Evolutionary conservation across 2,329 filamentous ascomycete species (phyloP), one percentile per base, ranked within the genome.

Genomic region (Epichloe brachyelytri): DNA sequence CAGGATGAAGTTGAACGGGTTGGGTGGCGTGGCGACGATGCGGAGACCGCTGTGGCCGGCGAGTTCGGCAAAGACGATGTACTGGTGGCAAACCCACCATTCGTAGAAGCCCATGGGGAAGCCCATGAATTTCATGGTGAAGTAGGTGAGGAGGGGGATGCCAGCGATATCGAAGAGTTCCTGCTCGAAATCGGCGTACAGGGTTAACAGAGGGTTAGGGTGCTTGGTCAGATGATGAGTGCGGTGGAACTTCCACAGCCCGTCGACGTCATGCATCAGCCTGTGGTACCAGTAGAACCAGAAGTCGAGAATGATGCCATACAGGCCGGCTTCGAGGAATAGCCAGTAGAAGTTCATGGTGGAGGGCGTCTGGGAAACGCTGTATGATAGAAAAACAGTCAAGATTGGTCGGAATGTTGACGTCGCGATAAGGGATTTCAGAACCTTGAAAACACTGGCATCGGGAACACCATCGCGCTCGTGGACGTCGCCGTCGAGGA

Each of bases 261-360:
- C 20, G 8, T 43, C 7, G 3, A 53, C 51, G 12, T 53, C 48
- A 5, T 53, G 51, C 51, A 53, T 53, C 20, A 53, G 38, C n/a
- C 51, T 14, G 37, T 53, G 51, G n/a, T 53, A 53, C 51, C 51
- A 53, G 43, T 53, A 53, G 51, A 53, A 53, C 33, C 48, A 53
- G 22, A 53, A 53, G 33, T 53, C 51, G 4, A 53, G 51, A 11
- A 53, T 43, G 33, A 53, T 44, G 0, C 26, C 47, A 12, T 53
- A 53, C 20, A 33, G 19, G 12, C 51, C 51, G 8, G 33, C 43
- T n/a, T 53, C 48, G 4, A 52, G 22, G 36, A 46, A 19, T 2
- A 52, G 17, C 51, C 34, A 26, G 39, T 5, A 7, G 30, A 43
- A 37, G 14, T 52, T 49, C 5, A 51, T 51, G 6, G 44, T 45